Conservation (phyloP, 768 basidiomycete species). For the Harrya chromipes region DNA sequence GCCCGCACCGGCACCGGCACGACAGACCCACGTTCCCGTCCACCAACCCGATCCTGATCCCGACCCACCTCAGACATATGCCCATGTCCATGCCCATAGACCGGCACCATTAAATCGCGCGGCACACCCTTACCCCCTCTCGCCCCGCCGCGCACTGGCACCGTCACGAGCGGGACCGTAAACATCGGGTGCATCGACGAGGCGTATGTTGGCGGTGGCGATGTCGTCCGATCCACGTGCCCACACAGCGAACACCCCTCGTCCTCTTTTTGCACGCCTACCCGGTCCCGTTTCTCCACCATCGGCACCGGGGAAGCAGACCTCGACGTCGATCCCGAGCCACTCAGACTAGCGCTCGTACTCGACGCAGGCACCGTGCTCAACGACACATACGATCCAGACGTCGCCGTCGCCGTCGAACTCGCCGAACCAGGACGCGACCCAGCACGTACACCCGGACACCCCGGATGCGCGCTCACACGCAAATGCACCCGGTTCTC, state of each 20-base stretch:
- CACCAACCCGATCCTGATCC: too few species aligned
- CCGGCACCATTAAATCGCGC: too few species aligned
- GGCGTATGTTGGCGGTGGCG: neutral
- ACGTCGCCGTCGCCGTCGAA: slow-evolving; percentile 20
- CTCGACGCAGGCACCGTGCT: slow-evolving; percentile 19
- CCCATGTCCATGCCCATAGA: too few species aligned
- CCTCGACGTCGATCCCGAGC: slow-evolving; percentile 15
- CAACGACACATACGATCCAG: slow-evolving; percentile 22
- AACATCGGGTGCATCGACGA: slow-evolving; percentile 28
- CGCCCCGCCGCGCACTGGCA: neutral
- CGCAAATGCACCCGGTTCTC: slow-evolving; percentile 3
- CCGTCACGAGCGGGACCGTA: slow-evolving; percentile 26
- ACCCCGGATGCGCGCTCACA: neutral
- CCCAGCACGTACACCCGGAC: neutral
- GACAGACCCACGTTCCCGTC: neutral
- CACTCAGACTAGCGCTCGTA: slow-evolving; percentile 5
- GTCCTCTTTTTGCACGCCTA: neutral
- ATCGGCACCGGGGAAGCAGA: neutral
- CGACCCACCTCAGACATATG: too few species aligned
- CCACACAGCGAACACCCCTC: slow-evolving; percentile 18
- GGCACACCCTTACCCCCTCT: too few species aligned
- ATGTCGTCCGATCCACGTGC: slow-evolving; percentile 5
- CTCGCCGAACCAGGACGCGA: slow-evolving; percentile 19
- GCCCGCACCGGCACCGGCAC: too few species aligned
- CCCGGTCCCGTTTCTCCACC: neutral